phyloP scores from a whole-genome alignment of 2,329 filamentous ascomycete species.

The Venturia asperata region DNA sequence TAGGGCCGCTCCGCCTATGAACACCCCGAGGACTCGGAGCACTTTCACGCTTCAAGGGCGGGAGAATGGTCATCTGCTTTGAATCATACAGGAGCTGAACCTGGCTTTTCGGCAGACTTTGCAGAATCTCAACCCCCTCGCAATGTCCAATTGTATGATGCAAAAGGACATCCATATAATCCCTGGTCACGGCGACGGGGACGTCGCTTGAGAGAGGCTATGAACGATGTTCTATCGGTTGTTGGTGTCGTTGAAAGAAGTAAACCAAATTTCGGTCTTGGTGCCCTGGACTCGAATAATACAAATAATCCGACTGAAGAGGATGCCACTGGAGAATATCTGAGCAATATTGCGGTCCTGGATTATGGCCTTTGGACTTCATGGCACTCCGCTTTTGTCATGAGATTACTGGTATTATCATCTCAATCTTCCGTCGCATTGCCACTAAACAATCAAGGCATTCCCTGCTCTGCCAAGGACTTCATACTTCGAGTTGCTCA shows the following conservation, averaged over 20 bases:
- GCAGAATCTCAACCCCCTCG: not conserved
- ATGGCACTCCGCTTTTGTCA: conserved; percentile 16
- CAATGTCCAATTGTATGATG: conserved; percentile 38
- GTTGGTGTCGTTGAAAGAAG: conserved; percentile 41
- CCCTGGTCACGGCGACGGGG: conserved; percentile 35
- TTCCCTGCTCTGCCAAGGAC: not conserved
- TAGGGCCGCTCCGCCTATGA: conserved; percentile 39
- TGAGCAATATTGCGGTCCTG: conserved; percentile 4
- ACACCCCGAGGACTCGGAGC: conserved; percentile 25
- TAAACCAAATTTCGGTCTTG: conserved; percentile 1
- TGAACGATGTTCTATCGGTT: conserved; percentile 42
- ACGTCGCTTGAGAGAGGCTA: conserved; percentile 37
- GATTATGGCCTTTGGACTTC: conserved; percentile 15
- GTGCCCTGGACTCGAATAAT: not conserved
- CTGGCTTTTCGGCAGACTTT: conserved; percentile 12
- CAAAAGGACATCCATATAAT: conserved; percentile 39
- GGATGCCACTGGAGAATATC: conserved; percentile 8
- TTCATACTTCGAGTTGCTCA: conserved; percentile 11
- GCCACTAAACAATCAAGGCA: conserved; percentile 1
- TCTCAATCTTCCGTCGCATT: not conserved
- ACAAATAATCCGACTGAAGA: conserved; percentile 5
- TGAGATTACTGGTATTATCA: conserved; percentile 8
- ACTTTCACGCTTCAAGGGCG: conserved; percentile 21
- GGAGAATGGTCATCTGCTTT: conserved; percentile 7
- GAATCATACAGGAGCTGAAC: conserved; percentile 23